Evolutionary conservation across 768 basidiomycete genomes (phyloP).

Genomic region (Chalciporus piperatus): DNA sequence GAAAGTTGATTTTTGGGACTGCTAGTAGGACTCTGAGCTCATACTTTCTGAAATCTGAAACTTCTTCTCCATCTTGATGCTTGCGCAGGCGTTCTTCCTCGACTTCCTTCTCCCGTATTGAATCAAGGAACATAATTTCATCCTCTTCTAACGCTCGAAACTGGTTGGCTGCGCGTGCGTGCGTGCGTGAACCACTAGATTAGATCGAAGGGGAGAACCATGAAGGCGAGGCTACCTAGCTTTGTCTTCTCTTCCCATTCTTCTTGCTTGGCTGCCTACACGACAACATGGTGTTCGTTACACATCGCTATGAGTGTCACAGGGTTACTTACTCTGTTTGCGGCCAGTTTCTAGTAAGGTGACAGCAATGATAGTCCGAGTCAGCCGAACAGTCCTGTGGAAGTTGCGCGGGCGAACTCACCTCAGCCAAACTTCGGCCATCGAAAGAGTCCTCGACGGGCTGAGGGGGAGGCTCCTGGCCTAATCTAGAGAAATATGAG

Average conservation of each 20-base stretch:
- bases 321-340: slow-evolving; percentile 63
- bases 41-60: slow-evolving; percentile 77
- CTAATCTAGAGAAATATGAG: slow-evolving; percentile 48
- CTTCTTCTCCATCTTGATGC: slow-evolving; percentile 73
- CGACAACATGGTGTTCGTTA: slow-evolving; percentile 42
- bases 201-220: slow-evolving; percentile 3
- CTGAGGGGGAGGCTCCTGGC: slow-evolving; percentile 79
- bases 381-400: slow-evolving; percentile 8
- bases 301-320: neutral
- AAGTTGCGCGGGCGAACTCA: slow-evolving; percentile 37
- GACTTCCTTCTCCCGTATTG: slow-evolving; percentile 70
- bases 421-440: slow-evolving; percentile 86
- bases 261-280: slow-evolving; percentile 82
- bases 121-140: slow-evolving; percentile 86
- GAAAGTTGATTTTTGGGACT: slow-evolving; percentile 11
- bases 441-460: slow-evolving; percentile 77
- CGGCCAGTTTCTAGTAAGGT: slow-evolving; percentile 77
- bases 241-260: slow-evolving; percentile 93
- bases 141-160: slow-evolving; percentile 89
- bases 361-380: neutral
- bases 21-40: slow-evolving; percentile 11
- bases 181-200: slow-evolving; percentile 4
- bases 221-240: slow-evolving; percentile 40
- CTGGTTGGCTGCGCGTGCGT: slow-evolving; percentile 62
- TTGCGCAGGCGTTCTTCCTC: slow-evolving; percentile 75